Evolutionary conservation across 2,329 filamentous ascomycete species (phyloP).

Genomic region (Ceratocystiopsis minuta): DNA sequence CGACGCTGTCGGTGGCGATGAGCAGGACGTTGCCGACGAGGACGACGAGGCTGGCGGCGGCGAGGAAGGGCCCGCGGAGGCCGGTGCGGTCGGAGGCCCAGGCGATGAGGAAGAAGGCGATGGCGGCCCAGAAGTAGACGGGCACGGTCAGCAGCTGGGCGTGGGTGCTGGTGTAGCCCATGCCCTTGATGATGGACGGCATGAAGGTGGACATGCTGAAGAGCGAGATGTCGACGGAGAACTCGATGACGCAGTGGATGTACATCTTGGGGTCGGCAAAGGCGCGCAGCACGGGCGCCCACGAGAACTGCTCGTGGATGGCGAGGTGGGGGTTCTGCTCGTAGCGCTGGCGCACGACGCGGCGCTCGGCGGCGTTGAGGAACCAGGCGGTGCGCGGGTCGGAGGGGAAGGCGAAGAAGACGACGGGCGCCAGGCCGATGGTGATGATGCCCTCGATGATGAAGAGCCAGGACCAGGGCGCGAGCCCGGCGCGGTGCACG

Average conservation of each 20-base stretch:
- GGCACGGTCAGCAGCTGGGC: constrained; percentile 16
- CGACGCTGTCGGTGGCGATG: constrained; percentile 1
- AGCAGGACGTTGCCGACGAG: constrained; percentile 5
- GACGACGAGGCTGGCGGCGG: not conserved
- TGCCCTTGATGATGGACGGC: constrained; percentile 17
- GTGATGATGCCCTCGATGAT: constrained; percentile 7
- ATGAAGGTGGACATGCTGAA: constrained; percentile 16
- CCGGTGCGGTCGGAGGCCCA: constrained; percentile 21
- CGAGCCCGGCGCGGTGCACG: constrained; percentile 1
- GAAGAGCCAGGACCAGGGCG: constrained; percentile 6
- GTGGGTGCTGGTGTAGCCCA: constrained; percentile 12
- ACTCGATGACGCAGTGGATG: constrained; percentile 17
- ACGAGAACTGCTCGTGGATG: constrained; percentile 4
- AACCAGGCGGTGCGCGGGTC: constrained; percentile 4
- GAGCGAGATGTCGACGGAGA: constrained; percentile 15
- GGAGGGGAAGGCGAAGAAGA: constrained; percentile 3
- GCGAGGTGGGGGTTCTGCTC: constrained; percentile 2
- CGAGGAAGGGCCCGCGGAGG: not conserved
- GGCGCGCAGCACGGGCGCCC: constrained; percentile 11
- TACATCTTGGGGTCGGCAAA: constrained; percentile 13
- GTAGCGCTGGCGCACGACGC: constrained; percentile 1
- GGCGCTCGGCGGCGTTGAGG: constrained; percentile 3
- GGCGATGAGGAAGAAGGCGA: constrained; percentile 12
- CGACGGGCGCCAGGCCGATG: not conserved
- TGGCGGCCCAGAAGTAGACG: constrained; percentile 14